phyloP scores from a whole-genome alignment of 108 stramenopile species.

The Skeletonema marinoi region DNA sequence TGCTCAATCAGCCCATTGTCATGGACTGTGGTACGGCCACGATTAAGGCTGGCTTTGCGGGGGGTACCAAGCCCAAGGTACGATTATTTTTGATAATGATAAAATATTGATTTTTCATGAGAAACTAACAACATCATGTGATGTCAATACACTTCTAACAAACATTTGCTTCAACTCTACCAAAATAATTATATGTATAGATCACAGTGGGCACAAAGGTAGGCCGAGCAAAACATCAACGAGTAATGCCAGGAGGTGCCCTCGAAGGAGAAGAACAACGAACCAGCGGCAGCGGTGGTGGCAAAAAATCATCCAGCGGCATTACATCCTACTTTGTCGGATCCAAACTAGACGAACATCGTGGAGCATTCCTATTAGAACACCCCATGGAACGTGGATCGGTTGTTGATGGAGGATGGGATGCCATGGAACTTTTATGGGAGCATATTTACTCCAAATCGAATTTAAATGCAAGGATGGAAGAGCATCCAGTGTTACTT shows the following conservation, averaged over 20 bases:
- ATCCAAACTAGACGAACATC: conserved; percentile 90
- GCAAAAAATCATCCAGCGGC: conserved; percentile 31
- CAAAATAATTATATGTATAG: conserved; percentile 37
- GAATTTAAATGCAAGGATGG: conserved; percentile 82
- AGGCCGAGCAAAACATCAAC: conserved; percentile 92
- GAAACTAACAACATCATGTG: not conserved
- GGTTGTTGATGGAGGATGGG: conserved; percentile 90
- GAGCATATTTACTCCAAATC: conserved; percentile 88
- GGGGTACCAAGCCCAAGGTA: conserved; percentile 94
- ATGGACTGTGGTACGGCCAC: conserved; percentile 94
- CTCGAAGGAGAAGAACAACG: conserved; percentile 80
- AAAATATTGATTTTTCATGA: too few species aligned
- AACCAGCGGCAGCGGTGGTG: conserved; percentile 3
- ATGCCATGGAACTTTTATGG: conserved; percentile 93
- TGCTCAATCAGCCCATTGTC: conserved; percentile 95
- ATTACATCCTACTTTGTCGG: conserved; percentile 90
- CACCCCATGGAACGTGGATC: conserved; percentile 94
- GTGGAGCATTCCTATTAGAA: conserved; percentile 89
- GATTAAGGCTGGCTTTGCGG: conserved; percentile 97
- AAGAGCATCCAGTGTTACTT: conserved; percentile 95
- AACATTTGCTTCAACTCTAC: not conserved
- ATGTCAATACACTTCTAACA: not conserved
- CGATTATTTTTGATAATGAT: not conserved
- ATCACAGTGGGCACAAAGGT: conserved; percentile 90
- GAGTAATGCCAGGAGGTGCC: conserved; percentile 95